Evolutionary conservation across 306 rosid genomes (phyloP).

Genomic region (Sophora flavescens): DNA sequence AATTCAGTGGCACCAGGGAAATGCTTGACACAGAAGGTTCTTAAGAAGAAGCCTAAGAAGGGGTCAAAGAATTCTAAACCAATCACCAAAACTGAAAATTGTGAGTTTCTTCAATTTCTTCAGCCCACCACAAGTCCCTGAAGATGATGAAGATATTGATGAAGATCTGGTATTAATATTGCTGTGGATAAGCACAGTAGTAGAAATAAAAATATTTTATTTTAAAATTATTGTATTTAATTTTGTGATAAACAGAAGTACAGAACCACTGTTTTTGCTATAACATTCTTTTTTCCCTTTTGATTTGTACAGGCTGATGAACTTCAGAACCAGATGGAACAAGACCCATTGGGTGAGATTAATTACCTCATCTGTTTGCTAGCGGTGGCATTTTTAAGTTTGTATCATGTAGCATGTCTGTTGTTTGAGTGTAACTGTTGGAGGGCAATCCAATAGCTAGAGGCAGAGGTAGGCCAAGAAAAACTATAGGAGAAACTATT

Average conservation of each 20-base stretch:
- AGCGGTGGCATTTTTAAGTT: not conserved
- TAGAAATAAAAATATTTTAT: not conserved
- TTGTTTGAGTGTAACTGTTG: not conserved
- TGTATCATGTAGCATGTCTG: not conserved
- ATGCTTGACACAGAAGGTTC: conserved; percentile 88
- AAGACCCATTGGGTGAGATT: conserved; percentile 86
- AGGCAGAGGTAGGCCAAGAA: too few species aligned
- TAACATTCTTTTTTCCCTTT: not conserved
- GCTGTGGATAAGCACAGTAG: not conserved
- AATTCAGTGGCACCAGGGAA: conserved; percentile 92
- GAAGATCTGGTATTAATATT: conserved; percentile 72
- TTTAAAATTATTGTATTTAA: not conserved
- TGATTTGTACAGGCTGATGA: conserved; percentile 74
- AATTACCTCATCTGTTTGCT: not conserved
- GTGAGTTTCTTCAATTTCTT: conserved; percentile 98
- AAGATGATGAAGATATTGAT: too few species aligned
- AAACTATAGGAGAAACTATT: too few species aligned
- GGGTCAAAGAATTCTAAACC: conserved; percentile 94
- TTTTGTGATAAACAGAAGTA: not conserved
- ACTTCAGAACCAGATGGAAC: conserved; percentile 87
- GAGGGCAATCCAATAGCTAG: too few species aligned
- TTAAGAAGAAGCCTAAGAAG: conserved; percentile 98
- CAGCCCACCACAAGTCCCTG: conserved; percentile 91
- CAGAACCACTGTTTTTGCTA: not conserved
- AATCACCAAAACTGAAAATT: conserved; percentile 87